Percentiles rank a stretch among this genome's conserved stretches.
These are phyloP conservation scores for Pelargonium citronellum DNA, from an alignment of 441 rosid genomes.

Conservation along the genomic window DNA sequence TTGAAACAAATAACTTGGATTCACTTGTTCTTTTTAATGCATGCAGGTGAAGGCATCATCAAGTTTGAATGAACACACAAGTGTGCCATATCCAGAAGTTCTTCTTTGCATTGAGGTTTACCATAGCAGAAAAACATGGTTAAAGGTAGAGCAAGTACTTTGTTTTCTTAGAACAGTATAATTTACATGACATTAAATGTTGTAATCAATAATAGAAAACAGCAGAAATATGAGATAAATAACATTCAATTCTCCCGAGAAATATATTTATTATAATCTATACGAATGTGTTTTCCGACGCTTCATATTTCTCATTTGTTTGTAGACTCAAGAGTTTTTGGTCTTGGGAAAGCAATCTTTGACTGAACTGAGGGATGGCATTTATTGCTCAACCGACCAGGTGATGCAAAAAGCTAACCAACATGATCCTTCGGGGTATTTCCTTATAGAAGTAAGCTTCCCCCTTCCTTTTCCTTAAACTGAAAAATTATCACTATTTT, in stretches of 20 bases:
- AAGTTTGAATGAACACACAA: conserved; percentile 29
- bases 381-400: conserved; percentile 66
- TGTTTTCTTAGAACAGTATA: background rate
- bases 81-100: conserved; percentile 49
- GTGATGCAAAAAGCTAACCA: conserved; percentile 63
- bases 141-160: conserved; percentile 40
- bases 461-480: background rate
- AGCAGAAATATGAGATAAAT: background rate
- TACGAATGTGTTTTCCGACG: background rate
- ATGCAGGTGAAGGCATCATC: conserved; percentile 37
- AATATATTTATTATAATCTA: background rate
- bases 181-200: background rate
- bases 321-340: conserved; percentile 76
- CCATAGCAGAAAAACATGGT: conserved; percentile 36
- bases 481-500: conserved; percentile 9
- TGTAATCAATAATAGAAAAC: conserved; percentile 1
- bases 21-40: conserved; percentile 14
- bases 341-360: conserved; percentile 64
- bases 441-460: conserved; percentile 67
- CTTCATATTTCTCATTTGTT: conserved; percentile 9
- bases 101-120: conserved; percentile 70
- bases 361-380: conserved; percentile 71
- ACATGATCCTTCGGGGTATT: conserved; percentile 79
- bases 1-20: background rate
- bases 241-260: too few relatives aligned